Base-by-base conservation (phyloP, 225 moss, liverwort and hornwort species). In the Pleurozium schreberi region DNA sequence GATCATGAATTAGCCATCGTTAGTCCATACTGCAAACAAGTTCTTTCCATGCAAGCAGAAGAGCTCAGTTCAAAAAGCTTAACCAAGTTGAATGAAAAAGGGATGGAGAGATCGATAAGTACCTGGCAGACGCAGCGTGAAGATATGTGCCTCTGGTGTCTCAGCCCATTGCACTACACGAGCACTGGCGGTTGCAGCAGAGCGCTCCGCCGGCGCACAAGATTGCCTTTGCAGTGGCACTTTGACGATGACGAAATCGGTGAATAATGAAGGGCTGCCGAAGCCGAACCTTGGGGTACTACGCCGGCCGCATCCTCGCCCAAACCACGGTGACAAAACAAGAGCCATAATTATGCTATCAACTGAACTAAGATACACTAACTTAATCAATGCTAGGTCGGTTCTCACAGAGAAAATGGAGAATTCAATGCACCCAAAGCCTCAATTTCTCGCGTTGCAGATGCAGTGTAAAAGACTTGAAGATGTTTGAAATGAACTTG, bases 51-150 rank as follows among this genome's bases (percentile, higher is more conserved):
- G 17, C 70, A 26, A 45, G 75, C 27, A 75, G 38, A 36, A 47
- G 4, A 61, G 12, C 22, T 22, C 45, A 27, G 18, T 18, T 60
- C 74, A 5, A n/a, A 86, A 59, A 27, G 76, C 53, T 78, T 28
- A 26, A 42, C 31, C 0, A 18, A 76, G 12, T 28, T 17, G 49
- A 50, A 62, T 12, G 52, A 40, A 63, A 7, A 47, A 68, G 50
- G 17, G 2, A 4, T 49, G 59, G 30, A 68, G 67, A 78, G 17
- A 77, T 38, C 11, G 57, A 58, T 58, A 9, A 30, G 62, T 91
- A 91, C 88, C 91, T 76, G 88, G 88, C 53, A 88, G 68, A 38
- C 77, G 88, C 55, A 88, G 84, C 85, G 61, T 88, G 83, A 88
- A 83, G 85, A 90, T 8, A 18, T 86, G 85, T 34, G 74, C 87